Percentiles rank a stretch among this genome's conserved stretches.
Conservation (phyloP, 2,329 filamentous ascomycete genomes). For the Colletotrichum sp. region DNA sequence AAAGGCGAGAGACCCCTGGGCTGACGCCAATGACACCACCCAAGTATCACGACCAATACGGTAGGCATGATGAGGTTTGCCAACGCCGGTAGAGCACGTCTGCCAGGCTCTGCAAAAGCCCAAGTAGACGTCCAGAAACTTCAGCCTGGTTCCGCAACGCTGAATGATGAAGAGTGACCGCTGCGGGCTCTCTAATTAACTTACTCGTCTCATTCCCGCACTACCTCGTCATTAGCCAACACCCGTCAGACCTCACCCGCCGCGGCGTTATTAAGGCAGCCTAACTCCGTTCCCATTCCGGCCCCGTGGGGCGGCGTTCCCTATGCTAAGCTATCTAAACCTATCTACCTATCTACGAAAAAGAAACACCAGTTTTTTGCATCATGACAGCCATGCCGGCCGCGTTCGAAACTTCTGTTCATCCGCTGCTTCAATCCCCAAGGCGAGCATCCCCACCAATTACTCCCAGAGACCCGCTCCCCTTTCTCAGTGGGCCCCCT, state of each 20-base stretch:
- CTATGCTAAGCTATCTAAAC: constrained; percentile 21
- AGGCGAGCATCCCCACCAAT: neutral
- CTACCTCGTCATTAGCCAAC: neutral
- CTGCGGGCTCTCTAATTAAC: neutral
- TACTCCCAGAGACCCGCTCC: neutral
- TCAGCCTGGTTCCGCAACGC: neutral
- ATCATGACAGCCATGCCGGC: constrained; percentile 11
- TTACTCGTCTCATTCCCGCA: neutral
- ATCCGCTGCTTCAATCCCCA: neutral
- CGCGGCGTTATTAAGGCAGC: neutral
- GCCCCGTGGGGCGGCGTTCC: constrained; percentile 6
- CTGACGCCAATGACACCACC: neutral
- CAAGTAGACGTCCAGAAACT: neutral
- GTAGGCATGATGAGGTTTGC: neutral
- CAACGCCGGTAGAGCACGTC: neutral
- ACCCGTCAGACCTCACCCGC: neutral
- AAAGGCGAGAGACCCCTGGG: neutral
- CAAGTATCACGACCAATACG: neutral
- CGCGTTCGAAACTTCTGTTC: neutral
- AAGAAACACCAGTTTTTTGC: constrained; percentile 1
- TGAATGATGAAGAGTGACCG: too few species aligned
- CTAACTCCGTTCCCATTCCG: constrained; percentile 1
- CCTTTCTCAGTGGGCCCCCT: neutral
- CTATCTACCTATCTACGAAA: constrained; percentile 20
- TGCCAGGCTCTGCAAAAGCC: neutral